Evolutionary conservation across 148 eudicot species (phyloP), one percentile per base, ranked within the genome.

Genomic region (Chenopodium berlandieri): DNA sequence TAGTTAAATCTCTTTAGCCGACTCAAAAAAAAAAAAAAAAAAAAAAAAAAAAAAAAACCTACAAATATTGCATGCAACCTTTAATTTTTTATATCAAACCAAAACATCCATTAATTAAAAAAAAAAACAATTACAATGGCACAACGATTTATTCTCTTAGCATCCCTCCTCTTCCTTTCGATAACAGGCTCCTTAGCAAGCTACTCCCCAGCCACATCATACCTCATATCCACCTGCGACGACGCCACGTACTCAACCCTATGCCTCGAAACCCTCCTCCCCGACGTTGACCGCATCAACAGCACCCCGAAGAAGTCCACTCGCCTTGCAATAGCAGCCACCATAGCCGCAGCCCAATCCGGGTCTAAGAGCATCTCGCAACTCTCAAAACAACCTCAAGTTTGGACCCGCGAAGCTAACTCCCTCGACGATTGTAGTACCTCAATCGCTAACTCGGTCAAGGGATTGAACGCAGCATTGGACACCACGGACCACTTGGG

Each of bases 221-320:
- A 70, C 73, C 9, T 70, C 46, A 32, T 70, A 27, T 16, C 37
- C 20, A 70, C 37, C 0, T 70, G 47, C 23, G 9, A 70, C 19
- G 44, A 12, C 44, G 22, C 73, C 22, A 34, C 47, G 1, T 16
- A 70, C 73, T 12, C 46, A 11, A 1, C 20, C 12, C 3, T 17
- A 34, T 70, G 73, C 73, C 73, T 70, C 12, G 47, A 70, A 70
- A 70, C 73, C 73, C 73, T 70, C 37, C 7, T 70, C 46, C 73
- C 47, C 2, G 3, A 30, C 0, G 47, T 31, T 0, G 22, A 34
- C 73, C 46, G 46, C 22, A 19, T 70, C 9, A 37, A 34, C 47
- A 34, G 22, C 10, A 19, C 4, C 47, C 44, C 37, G 0, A 70
- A 70, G 17, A 70, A 32, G 44, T 31, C 44, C 16, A 14, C 40